A percentile compares a stretch with the other conserved stretches of the same genome.
Evolutionary conservation across 148 eudicot genomes (phyloP).

Genomic region (Fagopyrum esculentum): DNA sequence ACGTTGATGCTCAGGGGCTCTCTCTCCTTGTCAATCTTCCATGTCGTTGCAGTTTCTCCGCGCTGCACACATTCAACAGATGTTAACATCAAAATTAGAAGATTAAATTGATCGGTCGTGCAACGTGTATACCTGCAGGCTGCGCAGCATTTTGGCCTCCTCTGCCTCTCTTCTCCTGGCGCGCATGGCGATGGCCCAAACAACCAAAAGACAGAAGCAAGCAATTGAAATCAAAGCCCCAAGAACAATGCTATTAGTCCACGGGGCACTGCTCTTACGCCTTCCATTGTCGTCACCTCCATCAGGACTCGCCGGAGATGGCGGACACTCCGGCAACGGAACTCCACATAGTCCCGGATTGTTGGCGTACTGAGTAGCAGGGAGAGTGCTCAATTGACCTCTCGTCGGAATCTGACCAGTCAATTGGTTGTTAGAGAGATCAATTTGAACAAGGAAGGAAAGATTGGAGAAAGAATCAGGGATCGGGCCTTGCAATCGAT

Average conservation of each 20-base stretch:
- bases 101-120: too few relatives aligned
- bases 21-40: constrained; percentile 93
- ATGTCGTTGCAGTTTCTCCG: constrained; percentile 61
- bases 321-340: constrained; percentile 64
- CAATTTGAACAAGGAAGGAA: constrained; percentile 93
- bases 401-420: constrained; percentile 78
- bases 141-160: constrained; percentile 66
- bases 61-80: constrained; percentile 20
- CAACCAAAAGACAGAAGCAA: constrained; percentile 46
- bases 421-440: constrained; percentile 74
- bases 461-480: constrained; percentile 86
- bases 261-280: constrained; percentile 27
- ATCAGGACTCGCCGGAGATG: constrained; percentile 3
- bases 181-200: constrained; percentile 74
- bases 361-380: constrained; percentile 79
- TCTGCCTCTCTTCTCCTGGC: constrained; percentile 53
- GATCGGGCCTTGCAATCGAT: constrained; percentile 75
- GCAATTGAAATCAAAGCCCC: constrained; percentile 78
- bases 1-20: constrained; percentile 96
- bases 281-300: constrained; percentile 25
- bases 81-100: too few relatives aligned
- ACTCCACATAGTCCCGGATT: constrained; percentile 94
- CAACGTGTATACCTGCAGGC: constrained; percentile 23
- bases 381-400: constrained; percentile 93
- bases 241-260: constrained; percentile 61